Conservation (phyloP, 139 green algal species). For the Auxenochlorella protothecoides region DNA sequence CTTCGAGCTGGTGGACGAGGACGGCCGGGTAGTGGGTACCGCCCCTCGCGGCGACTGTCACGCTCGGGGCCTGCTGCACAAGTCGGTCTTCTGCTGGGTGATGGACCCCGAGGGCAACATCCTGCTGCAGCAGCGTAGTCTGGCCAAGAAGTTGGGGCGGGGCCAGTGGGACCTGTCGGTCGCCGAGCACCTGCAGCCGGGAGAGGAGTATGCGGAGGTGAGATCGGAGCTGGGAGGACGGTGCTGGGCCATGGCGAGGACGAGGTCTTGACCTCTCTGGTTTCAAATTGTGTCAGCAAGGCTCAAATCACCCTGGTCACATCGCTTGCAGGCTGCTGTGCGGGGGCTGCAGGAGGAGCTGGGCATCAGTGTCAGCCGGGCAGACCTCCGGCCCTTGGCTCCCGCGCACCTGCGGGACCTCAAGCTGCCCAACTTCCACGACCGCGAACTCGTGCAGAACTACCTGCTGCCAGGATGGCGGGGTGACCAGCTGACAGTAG, state of each 20-base stretch:
- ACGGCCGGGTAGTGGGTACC: slow-evolving; percentile 15
- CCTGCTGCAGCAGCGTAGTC: slow-evolving; percentile 44
- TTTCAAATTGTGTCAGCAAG: too few relatives aligned
- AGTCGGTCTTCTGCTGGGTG: slow-evolving; percentile 48
- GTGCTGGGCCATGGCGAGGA: too few relatives aligned
- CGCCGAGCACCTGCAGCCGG: slow-evolving; percentile 55
- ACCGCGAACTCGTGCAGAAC: slow-evolving; percentile 29
- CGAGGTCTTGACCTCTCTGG: too few relatives aligned
- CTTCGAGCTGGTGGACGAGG: slow-evolving; percentile 36
- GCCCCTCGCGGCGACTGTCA: slow-evolving; percentile 17
- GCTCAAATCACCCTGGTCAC: too few relatives aligned
- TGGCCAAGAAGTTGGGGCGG: slow-evolving; percentile 49
- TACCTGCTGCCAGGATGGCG: slow-evolving; percentile 6
- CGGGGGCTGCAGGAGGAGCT: slow-evolving; percentile 58
- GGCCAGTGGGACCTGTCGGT: slow-evolving; percentile 56
- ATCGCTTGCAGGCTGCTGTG: slow-evolving; percentile 19
- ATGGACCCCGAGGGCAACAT: slow-evolving; percentile 37
- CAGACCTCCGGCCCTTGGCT: slow-evolving; percentile 25
- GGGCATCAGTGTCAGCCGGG: slow-evolving; percentile 21
- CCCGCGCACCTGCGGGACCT: slow-evolving; percentile 34
- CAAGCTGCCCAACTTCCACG: slow-evolving; percentile 17
- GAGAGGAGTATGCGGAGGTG: slow-evolving; percentile 42
- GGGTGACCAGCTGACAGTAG: neutral
- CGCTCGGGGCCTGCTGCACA: slow-evolving; percentile 37
- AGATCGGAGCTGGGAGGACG: neutral